Conservation (phyloP, 2,329 filamentous ascomycete genomes). For the Apiospora pterosperma region DNA sequence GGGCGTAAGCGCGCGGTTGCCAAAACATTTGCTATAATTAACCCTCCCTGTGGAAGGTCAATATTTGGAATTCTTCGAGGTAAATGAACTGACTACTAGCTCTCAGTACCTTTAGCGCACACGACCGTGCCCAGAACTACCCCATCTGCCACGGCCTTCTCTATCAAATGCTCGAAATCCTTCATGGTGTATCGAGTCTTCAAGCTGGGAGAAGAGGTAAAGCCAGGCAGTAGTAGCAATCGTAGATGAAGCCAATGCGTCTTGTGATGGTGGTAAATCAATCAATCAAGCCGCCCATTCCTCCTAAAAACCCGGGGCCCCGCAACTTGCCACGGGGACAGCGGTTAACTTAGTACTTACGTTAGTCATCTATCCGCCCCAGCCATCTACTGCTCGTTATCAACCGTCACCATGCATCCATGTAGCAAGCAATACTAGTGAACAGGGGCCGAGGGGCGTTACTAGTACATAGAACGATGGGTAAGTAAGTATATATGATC, state of each 20-base stretch:
- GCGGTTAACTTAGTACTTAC: not conserved
- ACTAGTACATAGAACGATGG: no score
- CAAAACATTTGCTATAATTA: constrained; percentile 13
- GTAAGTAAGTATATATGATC: no score
- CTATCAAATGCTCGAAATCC: constrained; percentile 10
- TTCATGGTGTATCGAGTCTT: constrained; percentile 8
- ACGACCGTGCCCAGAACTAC: constrained; percentile 12
- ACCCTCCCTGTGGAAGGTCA: constrained; percentile 11
- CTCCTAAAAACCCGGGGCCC: not conserved
- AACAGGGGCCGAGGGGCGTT: no score
- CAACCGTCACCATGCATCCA: no score
- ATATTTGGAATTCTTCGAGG: not conserved
- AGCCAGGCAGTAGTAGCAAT: not conserved
- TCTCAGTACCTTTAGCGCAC: constrained; percentile 10
- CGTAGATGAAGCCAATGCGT: not conserved
- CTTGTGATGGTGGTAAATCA: not conserved
- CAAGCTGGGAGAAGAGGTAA: no score
- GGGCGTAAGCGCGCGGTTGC: constrained; percentile 4
- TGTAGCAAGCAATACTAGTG: no score
- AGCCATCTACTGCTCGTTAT: not conserved
- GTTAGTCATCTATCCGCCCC: not conserved
- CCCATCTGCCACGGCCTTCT: constrained; percentile 10
- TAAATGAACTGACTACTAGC: not conserved
- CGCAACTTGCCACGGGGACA: not conserved
- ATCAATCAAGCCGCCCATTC: no score